phyloP scores from a whole-genome alignment of 495 filamentous ascomycete genomes.

The Podospora pseudoanserina region DNA sequence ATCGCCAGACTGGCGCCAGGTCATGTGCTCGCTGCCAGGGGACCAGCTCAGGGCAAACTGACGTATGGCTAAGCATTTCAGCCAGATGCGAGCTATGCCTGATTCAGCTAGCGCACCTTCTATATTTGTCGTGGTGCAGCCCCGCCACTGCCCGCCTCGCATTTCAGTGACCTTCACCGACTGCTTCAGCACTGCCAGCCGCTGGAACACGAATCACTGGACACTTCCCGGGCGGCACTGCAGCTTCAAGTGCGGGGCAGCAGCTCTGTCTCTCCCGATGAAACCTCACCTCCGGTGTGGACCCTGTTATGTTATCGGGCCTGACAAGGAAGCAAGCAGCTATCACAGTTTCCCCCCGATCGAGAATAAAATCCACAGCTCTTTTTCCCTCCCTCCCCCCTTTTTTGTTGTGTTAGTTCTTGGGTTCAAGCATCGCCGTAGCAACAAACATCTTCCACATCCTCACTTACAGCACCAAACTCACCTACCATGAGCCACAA shows the following conservation, averaged over 20 bases:
- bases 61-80: neutral
- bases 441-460: slow-evolving; percentile 4
- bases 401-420: neutral
- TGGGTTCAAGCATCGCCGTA: slow-evolving; percentile 1
- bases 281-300: neutral
- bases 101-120: neutral
- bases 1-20: neutral
- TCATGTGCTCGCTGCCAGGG: neutral
- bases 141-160: neutral
- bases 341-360: neutral
- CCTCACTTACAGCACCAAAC: slow-evolving; percentile 7
- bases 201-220: neutral
- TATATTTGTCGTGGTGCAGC: neutral
- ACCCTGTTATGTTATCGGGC: neutral
- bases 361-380: neutral
- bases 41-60: neutral
- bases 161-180: neutral
- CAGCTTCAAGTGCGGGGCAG: neutral
- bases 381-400: neutral
- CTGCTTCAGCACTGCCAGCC: neutral
- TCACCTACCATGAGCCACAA: slow-evolving; percentile 26
- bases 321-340: neutral
- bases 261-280: neutral
- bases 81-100: neutral
- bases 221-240: neutral